Evolutionary conservation across 441 rosid species (phyloP).

Genomic region (Croton setiger): DNA sequence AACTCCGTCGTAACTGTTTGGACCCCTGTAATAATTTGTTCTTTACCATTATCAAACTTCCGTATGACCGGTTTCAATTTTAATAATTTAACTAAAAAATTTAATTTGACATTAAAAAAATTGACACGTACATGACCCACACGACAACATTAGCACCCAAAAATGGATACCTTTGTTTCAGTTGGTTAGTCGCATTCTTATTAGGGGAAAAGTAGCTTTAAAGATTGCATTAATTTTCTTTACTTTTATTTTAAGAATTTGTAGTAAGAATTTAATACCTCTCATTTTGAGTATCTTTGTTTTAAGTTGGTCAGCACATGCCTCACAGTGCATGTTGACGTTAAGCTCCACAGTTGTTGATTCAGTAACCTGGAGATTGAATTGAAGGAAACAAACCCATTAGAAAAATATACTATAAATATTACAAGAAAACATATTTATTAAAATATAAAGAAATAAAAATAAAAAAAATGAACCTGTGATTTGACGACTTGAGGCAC

Average conservation of each 20-base stretch:
- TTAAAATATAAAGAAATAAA: too few species aligned
- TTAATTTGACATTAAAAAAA: too few species aligned
- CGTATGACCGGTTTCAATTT: too few species aligned
- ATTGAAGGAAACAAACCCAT: not conserved
- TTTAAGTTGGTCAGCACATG: slow-evolving; percentile 87
- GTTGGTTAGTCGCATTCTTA: slow-evolving; percentile 17
- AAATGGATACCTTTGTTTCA: not conserved
- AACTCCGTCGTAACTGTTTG: slow-evolving; percentile 67
- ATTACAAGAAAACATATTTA: too few species aligned
- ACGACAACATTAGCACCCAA: not conserved
- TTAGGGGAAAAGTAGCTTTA: too few species aligned
- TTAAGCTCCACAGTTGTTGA: slow-evolving; percentile 66
- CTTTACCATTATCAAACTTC: too few species aligned
- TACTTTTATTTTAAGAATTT: slow-evolving; percentile 76
- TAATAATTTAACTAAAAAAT: too few species aligned
- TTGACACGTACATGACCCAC: too few species aligned
- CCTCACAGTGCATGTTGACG: slow-evolving; percentile 87
- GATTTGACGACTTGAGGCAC: slow-evolving; percentile 65
- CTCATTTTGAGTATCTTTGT: slow-evolving; percentile 86
- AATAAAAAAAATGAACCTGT: slow-evolving; percentile 33
- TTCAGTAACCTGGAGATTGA: slow-evolving; percentile 47
- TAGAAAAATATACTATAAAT: too few species aligned
- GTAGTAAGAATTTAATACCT: slow-evolving; percentile 34
- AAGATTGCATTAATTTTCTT: not conserved
- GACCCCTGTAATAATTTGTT: slow-evolving; percentile 53